These are phyloP conservation scores for Coprinopsis cinerea DNA, from an alignment of 768 basidiomycete genomes.

Conservation along the genomic window DNA sequence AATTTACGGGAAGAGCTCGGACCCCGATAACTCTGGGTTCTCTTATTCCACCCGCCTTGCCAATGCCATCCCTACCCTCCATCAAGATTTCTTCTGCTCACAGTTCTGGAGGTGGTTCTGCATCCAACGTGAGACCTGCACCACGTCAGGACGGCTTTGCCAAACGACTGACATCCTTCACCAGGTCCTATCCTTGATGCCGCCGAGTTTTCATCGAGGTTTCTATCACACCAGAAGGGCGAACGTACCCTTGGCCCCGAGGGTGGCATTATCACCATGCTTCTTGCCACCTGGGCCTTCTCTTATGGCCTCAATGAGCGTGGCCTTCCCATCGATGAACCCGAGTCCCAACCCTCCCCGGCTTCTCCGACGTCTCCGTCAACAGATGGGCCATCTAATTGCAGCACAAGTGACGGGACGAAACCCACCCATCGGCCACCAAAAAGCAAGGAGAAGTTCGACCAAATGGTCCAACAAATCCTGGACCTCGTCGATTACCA, in stretches of 20 bases:
- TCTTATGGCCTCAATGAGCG: slow-evolving; percentile 84
- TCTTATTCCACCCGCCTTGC: slow-evolving; percentile 35
- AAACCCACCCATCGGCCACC: slow-evolving; percentile 25
- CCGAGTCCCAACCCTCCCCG: slow-evolving; percentile 13
- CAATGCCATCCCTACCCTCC: slow-evolving; percentile 64
- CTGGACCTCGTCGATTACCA: slow-evolving; percentile 76
- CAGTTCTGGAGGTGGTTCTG: slow-evolving; percentile 82
- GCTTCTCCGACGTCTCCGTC: background rate
- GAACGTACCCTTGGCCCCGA: slow-evolving; percentile 59
- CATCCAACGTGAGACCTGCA: slow-evolving; percentile 75
- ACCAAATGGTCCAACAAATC: slow-evolving; percentile 70
- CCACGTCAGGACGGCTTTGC: too few relatives aligned
- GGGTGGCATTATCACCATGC: slow-evolving; percentile 70
- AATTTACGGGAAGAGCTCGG: slow-evolving; percentile 67
- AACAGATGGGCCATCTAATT: slow-evolving; percentile 17
- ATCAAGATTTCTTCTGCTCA: slow-evolving; percentile 75
- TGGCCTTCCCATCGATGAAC: slow-evolving; percentile 45
- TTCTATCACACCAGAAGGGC: slow-evolving; percentile 58
- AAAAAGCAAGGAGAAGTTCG: slow-evolving; percentile 48
- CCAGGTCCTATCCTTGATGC: slow-evolving; percentile 85
- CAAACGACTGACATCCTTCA: too few relatives aligned
- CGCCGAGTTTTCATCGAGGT: slow-evolving; percentile 71
- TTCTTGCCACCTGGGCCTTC: slow-evolving; percentile 83
- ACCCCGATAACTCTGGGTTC: slow-evolving; percentile 26
- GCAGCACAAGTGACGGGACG: too few relatives aligned